These are phyloP conservation scores for Cladosporium phlei DNA, from an alignment of 2,329 filamentous ascomycete species.

Conservation along the genomic window DNA sequence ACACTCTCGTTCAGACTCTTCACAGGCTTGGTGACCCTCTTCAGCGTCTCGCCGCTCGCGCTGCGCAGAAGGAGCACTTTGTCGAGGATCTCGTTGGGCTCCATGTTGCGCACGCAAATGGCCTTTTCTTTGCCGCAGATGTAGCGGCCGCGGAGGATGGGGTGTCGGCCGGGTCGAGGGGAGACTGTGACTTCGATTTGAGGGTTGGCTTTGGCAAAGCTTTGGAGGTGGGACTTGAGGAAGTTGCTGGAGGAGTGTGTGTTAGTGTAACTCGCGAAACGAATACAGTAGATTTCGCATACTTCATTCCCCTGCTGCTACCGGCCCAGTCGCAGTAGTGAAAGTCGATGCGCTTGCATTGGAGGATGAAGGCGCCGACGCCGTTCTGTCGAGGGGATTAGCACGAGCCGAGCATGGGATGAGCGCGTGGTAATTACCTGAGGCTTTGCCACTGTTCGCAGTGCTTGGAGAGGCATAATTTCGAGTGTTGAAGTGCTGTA, in stretches of 20 bases:
- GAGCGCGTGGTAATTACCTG: slow-evolving; percentile 42
- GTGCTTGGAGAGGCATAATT: slow-evolving; percentile 45
- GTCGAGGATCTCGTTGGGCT: slow-evolving; percentile 71
- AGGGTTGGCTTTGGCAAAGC: slow-evolving; percentile 76
- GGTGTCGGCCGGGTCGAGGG: slow-evolving; percentile 83
- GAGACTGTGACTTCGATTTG: slow-evolving; percentile 89
- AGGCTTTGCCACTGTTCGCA: slow-evolving; percentile 52
- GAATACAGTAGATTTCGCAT: slow-evolving; percentile 19
- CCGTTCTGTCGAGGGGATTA: slow-evolving; percentile 64
- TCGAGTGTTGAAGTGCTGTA: too few relatives aligned
- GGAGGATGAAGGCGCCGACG: slow-evolving; percentile 91
- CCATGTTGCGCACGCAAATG: slow-evolving; percentile 83
- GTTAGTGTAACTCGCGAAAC: background rate
- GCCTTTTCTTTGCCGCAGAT: slow-evolving; percentile 85
- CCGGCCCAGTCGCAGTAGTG: slow-evolving; percentile 97
- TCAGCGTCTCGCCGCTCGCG: slow-evolving; percentile 70
- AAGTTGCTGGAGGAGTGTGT: slow-evolving; percentile 57
- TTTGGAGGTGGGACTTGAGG: slow-evolving; percentile 68
- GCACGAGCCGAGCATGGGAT: background rate
- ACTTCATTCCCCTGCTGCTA: slow-evolving; percentile 94
- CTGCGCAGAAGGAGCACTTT: slow-evolving; percentile 72
- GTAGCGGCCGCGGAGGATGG: slow-evolving; percentile 82
- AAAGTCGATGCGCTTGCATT: slow-evolving; percentile 93
- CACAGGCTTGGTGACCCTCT: slow-evolving; percentile 54
- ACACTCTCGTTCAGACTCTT: slow-evolving; percentile 60